These are phyloP conservation scores for Laguncularia racemosa DNA, from an alignment of 345 rosid species.

Conservation along the genomic window DNA sequence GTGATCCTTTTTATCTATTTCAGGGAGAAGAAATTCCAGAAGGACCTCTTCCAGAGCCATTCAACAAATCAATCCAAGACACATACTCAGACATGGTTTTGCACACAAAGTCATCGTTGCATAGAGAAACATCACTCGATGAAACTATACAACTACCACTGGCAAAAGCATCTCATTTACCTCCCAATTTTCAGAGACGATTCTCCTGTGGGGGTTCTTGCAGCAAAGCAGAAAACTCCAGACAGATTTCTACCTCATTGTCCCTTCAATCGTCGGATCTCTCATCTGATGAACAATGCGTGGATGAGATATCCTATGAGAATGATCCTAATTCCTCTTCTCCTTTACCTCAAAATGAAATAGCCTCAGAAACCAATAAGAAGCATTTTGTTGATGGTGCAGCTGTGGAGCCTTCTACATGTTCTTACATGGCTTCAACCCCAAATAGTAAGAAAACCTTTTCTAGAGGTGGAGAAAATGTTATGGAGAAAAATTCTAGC, in stretches of 20 bases:
- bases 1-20: conserved; percentile 7
- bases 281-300: conserved; percentile 4
- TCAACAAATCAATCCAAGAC: conserved; percentile 22
- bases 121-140: conserved; percentile 8
- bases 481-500: conserved; percentile 20
- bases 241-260: background rate
- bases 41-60: conserved; percentile 67
- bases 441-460: conserved; percentile 29
- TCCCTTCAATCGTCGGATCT: conserved; percentile 13
- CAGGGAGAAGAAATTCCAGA: conserved; percentile 81
- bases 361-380: no score
- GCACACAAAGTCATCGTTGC: conserved; percentile 7
- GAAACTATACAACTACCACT: conserved; percentile 17
- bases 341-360: no score
- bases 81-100: conserved; percentile 4
- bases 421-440: conserved; percentile 19
- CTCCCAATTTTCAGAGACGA: conserved; percentile 30
- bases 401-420: background rate
- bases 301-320: no score
- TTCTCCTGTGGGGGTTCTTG: conserved; percentile 27
- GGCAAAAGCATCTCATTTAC: conserved; percentile 33
- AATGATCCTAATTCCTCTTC: no score
- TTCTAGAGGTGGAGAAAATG: conserved; percentile 3
- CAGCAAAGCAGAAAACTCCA: conserved; percentile 2
- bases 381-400: no score